Conservation (phyloP, 2,329 filamentous ascomycete species). For the Fusarium secorum region DNA sequence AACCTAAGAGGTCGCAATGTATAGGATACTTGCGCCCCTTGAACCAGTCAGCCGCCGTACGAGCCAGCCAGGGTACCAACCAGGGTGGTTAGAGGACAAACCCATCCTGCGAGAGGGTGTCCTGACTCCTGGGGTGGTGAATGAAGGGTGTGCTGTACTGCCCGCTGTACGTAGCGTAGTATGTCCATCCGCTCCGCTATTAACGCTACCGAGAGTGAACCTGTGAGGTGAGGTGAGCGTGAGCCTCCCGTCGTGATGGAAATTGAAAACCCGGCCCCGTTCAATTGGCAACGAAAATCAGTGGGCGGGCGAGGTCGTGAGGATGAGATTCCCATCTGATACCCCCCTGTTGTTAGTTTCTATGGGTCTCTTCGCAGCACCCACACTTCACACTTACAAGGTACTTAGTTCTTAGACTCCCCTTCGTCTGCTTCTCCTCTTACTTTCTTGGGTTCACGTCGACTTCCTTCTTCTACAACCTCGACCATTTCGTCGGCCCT, state of each 20-base stretch:
- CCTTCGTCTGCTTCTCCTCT: slow-evolving; percentile 32
- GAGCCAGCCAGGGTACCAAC: slow-evolving; percentile 40
- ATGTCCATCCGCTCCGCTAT: slow-evolving; percentile 16
- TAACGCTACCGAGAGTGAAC: not conserved
- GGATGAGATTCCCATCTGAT: slow-evolving; percentile 31
- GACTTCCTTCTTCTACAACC: slow-evolving; percentile 19
- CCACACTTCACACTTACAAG: slow-evolving; percentile 37
- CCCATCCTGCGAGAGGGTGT: slow-evolving; percentile 28
- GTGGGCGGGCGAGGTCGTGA: slow-evolving; percentile 14
- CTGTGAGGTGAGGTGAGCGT: slow-evolving; percentile 1
- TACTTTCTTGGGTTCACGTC: slow-evolving; percentile 21
- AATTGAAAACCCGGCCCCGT: slow-evolving; percentile 20
- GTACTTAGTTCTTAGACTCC: slow-evolving; percentile 35
- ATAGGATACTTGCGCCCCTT: slow-evolving; percentile 34
- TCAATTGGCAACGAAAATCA: slow-evolving; percentile 22
- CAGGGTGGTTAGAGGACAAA: slow-evolving; percentile 28
- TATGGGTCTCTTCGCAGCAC: slow-evolving; percentile 29
- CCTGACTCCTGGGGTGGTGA: slow-evolving; percentile 2
- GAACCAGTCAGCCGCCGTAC: slow-evolving; percentile 36
- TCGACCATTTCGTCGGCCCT: slow-evolving; percentile 32
- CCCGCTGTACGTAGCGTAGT: not conserved
- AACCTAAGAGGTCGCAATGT: slow-evolving; percentile 25
- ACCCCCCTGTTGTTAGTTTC: slow-evolving; percentile 25
- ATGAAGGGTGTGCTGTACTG: slow-evolving; percentile 16
- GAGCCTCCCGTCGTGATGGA: slow-evolving; percentile 24